Percentiles rank a stretch among this genome's conserved stretches.
Conservation (phyloP, 441 rosid species). For the Croton laevigatus region DNA sequence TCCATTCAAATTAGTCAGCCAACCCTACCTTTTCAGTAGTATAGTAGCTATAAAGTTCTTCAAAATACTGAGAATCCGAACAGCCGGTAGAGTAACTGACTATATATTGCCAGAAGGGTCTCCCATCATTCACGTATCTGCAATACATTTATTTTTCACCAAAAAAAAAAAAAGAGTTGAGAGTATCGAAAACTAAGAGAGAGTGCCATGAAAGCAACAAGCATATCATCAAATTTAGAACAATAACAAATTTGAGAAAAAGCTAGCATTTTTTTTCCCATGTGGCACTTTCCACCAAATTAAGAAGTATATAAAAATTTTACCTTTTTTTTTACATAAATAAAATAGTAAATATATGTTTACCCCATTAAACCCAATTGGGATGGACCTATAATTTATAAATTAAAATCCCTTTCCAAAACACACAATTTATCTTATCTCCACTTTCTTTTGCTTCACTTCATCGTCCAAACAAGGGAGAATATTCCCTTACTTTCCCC, state of each 20-base stretch:
- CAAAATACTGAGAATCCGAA: conserved; percentile 80
- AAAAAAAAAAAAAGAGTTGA: background rate
- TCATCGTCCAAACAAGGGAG: no score
- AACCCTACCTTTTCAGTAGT: conserved; percentile 65
- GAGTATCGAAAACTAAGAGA: background rate
- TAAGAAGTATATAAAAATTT: no score
- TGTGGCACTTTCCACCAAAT: background rate
- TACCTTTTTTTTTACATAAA: no score
- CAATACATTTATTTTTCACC: conserved; percentile 9
- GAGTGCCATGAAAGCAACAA: background rate
- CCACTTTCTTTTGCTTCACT: no score
- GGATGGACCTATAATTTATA: no score
- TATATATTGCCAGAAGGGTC: conserved; percentile 90
- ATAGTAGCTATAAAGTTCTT: conserved; percentile 82
- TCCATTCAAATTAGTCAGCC: background rate
- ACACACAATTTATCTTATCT: no score
- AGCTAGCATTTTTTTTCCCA: background rate
- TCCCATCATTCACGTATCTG: conserved; percentile 92
- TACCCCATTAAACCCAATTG: no score
- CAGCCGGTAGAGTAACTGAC: conserved; percentile 94
- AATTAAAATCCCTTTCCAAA: no score
- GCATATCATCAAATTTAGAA: background rate
- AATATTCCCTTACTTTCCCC: no score
- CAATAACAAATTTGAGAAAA: background rate
- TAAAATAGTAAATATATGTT: no score